A percentile compares a stretch with the other conserved stretches of the same genome.
Evolutionary conservation across 2,329 filamentous ascomycete species (phyloP).

Genomic region (Talaromyces sp.): DNA sequence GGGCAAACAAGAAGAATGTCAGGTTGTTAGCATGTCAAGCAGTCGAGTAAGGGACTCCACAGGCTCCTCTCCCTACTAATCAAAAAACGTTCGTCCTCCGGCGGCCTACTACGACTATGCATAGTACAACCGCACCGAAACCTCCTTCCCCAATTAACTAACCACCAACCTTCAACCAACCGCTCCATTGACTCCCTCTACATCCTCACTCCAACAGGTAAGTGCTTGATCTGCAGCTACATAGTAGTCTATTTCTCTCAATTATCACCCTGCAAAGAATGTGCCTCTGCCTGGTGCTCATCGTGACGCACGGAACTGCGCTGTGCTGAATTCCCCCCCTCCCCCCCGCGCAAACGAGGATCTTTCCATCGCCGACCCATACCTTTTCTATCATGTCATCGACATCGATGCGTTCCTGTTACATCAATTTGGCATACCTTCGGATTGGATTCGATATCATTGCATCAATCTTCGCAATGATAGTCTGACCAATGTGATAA

Average conservation of each 20-base stretch:
- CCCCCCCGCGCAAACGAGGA: slow-evolving; percentile 14
- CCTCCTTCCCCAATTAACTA: background rate
- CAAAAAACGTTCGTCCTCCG: too few species aligned
- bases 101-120: background rate
- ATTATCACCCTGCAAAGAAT: background rate
- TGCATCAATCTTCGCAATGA: background rate
- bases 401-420: background rate
- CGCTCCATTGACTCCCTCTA: background rate
- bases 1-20: background rate
- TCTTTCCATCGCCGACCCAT: slow-evolving; percentile 4
- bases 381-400: background rate
- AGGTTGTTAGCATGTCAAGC: background rate
- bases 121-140: background rate
- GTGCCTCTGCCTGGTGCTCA: background rate
- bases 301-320: slow-evolving; percentile 4
- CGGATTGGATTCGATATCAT: too few species aligned
- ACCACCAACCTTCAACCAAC: background rate
- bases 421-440: background rate
- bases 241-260: background rate
- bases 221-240: background rate
- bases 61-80: background rate
- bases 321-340: slow-evolving; percentile 2
- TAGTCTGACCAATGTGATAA: background rate
- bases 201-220: background rate
- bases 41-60: background rate